These are phyloP conservation scores for Termitomyces sp. DNA, from an alignment of 1,284 basidiomycete species.

Conservation along the genomic window DNA sequence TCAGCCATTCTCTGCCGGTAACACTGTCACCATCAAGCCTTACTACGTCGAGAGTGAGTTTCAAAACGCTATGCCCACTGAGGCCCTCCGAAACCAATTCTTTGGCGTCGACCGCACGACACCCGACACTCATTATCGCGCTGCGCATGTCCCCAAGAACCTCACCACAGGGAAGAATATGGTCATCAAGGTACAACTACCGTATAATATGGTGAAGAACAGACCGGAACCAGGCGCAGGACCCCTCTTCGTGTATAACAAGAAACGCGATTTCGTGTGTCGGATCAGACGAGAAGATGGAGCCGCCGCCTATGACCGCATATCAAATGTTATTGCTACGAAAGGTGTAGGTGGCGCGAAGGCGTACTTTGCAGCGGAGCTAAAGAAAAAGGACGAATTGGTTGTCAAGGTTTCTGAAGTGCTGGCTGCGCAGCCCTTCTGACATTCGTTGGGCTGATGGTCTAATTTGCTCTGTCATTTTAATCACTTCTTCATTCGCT, in stretches of 20 bases:
- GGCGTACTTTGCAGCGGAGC: constrained; percentile 52
- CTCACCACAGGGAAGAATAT: constrained; percentile 32
- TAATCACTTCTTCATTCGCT: too few species aligned
- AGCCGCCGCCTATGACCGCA: constrained; percentile 34
- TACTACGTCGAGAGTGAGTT: constrained; percentile 29
- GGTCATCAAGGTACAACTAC: constrained; percentile 52
- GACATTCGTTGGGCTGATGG: too few species aligned
- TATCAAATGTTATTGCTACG: constrained; percentile 32
- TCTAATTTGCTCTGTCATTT: too few species aligned
- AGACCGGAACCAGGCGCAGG: constrained; percentile 17
- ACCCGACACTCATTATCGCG: constrained; percentile 22
- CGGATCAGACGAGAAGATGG: constrained; percentile 30
- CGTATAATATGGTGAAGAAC: constrained; percentile 19
- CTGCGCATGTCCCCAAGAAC: constrained; percentile 25
- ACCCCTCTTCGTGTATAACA: constrained; percentile 43
- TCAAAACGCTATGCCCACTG: constrained; percentile 27
- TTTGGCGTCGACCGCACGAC: constrained; percentile 28
- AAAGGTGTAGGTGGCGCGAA: constrained; percentile 44
- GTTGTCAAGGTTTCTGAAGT: constrained; percentile 47
- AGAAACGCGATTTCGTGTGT: constrained; percentile 49
- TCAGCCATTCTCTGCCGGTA: constrained; percentile 36
- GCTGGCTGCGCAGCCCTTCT: constrained; percentile 43
- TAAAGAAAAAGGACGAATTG: constrained; percentile 41
- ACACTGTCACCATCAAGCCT: constrained; percentile 44
- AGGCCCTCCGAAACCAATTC: constrained; percentile 29